These are phyloP conservation scores for Schizochytrium sp. DNA, from an alignment of 108 stramenopile species.

Conservation along the genomic window DNA sequence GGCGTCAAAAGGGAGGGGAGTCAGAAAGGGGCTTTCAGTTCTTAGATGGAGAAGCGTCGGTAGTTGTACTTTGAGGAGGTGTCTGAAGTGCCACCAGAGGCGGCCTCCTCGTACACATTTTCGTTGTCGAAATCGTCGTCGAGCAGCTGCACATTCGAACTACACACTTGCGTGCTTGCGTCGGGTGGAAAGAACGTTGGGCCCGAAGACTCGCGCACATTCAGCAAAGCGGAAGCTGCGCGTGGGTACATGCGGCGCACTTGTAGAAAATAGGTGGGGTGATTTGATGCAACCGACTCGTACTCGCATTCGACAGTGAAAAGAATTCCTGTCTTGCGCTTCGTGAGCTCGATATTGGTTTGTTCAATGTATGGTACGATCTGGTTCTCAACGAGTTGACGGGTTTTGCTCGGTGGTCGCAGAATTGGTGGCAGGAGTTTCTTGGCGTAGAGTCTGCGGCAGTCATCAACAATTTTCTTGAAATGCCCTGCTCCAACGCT, in stretches of 20 bases:
- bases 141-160: no score
- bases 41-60: no score
- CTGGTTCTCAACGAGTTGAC: neutral
- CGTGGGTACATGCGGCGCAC: neutral
- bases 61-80: no score
- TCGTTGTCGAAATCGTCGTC: no score
- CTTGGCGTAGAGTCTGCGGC: neutral
- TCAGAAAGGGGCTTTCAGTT: no score
- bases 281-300: neutral
- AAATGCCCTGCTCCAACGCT: neutral
- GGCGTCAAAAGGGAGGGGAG: no score
- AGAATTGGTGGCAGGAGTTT: neutral
- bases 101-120: no score
- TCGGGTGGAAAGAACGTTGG: no score
- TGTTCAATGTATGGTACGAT: neutral
- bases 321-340: neutral
- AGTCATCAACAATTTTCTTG: neutral
- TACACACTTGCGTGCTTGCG: no score
- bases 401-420: neutral
- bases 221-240: no score
- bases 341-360: neutral
- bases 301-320: neutral
- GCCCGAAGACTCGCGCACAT: no score
- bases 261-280: neutral
- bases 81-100: no score